Conservation (phyloP, 2,329 filamentous ascomycete species). For the Trichophaea hybrida region DNA sequence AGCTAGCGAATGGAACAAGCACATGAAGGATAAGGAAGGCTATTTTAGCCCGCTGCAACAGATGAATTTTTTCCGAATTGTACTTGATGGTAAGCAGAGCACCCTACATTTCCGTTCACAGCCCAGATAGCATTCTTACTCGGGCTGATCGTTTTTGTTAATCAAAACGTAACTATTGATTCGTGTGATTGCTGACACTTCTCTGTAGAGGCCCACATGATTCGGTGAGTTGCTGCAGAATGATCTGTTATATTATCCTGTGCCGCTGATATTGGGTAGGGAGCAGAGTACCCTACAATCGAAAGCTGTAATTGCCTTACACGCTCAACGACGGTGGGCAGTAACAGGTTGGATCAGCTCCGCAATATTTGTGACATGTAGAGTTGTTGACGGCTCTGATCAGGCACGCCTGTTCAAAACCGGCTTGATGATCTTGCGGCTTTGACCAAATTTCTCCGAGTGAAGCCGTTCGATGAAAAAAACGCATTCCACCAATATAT, state of each 20-base stretch:
- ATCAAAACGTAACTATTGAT: no score
- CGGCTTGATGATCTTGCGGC: slow-evolving; percentile 79
- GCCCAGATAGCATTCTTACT: no score
- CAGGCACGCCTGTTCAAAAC: slow-evolving; percentile 38
- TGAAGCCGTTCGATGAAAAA: slow-evolving; percentile 72
- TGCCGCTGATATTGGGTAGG: slow-evolving; percentile 33
- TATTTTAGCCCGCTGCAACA: slow-evolving; percentile 28
- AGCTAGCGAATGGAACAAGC: slow-evolving; percentile 57
- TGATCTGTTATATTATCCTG: neutral
- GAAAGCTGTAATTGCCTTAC: slow-evolving; percentile 65
- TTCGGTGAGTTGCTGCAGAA: neutral
- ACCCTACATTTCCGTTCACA: neutral
- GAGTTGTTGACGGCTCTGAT: neutral
- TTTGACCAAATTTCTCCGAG: slow-evolving; percentile 67
- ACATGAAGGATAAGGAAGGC: slow-evolving; percentile 45
- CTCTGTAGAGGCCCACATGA: no score
- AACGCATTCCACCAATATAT: slow-evolving; percentile 66
- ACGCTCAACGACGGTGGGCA: slow-evolving; percentile 77
- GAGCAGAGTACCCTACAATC: slow-evolving; percentile 70
- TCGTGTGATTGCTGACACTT: no score
- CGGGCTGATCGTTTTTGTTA: no score
- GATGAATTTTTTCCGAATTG: slow-evolving; percentile 18
- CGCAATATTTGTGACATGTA: neutral
- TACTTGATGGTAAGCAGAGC: slow-evolving; percentile 6
- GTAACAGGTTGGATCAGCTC: slow-evolving; percentile 66